Evolutionary conservation across 164 flowering plant species (phyloP).

Genomic region (Tetrastigma voinierianum): DNA sequence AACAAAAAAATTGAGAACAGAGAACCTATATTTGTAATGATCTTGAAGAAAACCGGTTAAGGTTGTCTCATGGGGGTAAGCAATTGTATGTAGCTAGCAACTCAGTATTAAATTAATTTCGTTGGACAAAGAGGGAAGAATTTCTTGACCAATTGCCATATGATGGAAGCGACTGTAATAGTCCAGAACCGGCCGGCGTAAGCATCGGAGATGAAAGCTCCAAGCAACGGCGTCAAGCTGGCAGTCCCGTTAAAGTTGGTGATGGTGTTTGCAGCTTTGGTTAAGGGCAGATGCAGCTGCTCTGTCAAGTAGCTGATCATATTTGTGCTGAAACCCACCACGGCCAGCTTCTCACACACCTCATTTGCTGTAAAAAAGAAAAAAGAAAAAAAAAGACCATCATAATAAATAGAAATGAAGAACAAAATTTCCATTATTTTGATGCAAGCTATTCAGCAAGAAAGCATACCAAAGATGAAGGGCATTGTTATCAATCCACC

Average conservation of each 20-base stretch:
- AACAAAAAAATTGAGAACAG: too few species aligned
- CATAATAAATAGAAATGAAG: neutral
- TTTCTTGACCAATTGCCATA: constrained; percentile 63
- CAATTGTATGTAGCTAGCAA: neutral
- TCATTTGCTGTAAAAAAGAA: constrained; percentile 66
- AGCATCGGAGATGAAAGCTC: constrained; percentile 86
- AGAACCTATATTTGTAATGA: neutral
- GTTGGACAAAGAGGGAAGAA: constrained; percentile 1
- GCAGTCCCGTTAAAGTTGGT: constrained; percentile 91
- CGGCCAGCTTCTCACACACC: constrained; percentile 86
- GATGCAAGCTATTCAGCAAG: neutral
- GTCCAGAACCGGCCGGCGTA: constrained; percentile 92
- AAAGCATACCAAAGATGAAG: constrained; percentile 64
- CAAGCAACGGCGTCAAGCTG: constrained; percentile 83
- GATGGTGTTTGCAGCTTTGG: constrained; percentile 89
- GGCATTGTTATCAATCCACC: constrained; percentile 85
- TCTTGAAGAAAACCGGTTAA: neutral
- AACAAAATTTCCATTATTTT: neutral
- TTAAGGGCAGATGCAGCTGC: constrained; percentile 76
- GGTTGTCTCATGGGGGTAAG: neutral
- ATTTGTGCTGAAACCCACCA: constrained; percentile 79
- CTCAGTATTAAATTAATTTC: neutral
- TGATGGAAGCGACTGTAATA: constrained; percentile 69
- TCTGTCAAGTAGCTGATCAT: constrained; percentile 85
- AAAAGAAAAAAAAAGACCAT: neutral